Conservation (phyloP, 2,329 filamentous ascomycete genomes). For the Aspergillus hortae region DNA sequence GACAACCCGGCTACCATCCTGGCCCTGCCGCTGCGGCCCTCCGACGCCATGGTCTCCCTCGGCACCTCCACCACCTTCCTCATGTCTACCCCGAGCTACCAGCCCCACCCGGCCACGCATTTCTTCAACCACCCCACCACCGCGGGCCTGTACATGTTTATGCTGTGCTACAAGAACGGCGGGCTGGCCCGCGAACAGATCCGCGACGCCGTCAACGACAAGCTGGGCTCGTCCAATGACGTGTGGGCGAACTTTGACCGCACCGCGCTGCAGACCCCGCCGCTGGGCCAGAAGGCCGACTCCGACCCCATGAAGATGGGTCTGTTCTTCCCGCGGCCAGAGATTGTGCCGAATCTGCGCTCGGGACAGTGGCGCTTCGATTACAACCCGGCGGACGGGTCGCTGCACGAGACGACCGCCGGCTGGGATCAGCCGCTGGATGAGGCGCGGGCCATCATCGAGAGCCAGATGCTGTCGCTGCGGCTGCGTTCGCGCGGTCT, state of each 20-base stretch:
- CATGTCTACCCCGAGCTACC: conserved; percentile 92
- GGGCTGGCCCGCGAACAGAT: conserved; percentile 87
- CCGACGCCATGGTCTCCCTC: conserved; percentile 90
- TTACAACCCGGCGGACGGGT: conserved; percentile 48
- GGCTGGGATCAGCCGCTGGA: conserved; percentile 56
- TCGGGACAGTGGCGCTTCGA: conserved; percentile 84
- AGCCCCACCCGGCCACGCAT: conserved; percentile 85
- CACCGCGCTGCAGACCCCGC: conserved; percentile 63
- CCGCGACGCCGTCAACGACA: conserved; percentile 69
- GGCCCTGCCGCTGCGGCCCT: conserved; percentile 76
- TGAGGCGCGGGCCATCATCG: conserved; percentile 85
- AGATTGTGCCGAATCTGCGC: conserved; percentile 89
- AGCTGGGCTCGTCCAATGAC: conserved; percentile 48
- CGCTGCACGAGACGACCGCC: conserved; percentile 51
- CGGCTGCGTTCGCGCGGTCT: conserved; percentile 78
- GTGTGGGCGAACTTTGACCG: conserved; percentile 81
- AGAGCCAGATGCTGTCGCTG: conserved; percentile 91
- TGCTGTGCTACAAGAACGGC: conserved; percentile 99
- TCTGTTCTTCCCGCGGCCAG: conserved; percentile 91
- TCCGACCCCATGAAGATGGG: conserved; percentile 72
- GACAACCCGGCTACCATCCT: conserved; percentile 97
- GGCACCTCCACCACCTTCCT: conserved; percentile 96
- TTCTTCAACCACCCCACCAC: conserved; percentile 98
- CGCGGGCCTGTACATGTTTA: conserved; percentile 94
- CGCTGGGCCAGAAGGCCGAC: conserved; percentile 59